A percentile compares a stretch with the other conserved stretches of the same genome.
phyloP scores from a whole-genome alignment of 495 filamentous ascomycete genomes.

The Patellaria atrata region DNA sequence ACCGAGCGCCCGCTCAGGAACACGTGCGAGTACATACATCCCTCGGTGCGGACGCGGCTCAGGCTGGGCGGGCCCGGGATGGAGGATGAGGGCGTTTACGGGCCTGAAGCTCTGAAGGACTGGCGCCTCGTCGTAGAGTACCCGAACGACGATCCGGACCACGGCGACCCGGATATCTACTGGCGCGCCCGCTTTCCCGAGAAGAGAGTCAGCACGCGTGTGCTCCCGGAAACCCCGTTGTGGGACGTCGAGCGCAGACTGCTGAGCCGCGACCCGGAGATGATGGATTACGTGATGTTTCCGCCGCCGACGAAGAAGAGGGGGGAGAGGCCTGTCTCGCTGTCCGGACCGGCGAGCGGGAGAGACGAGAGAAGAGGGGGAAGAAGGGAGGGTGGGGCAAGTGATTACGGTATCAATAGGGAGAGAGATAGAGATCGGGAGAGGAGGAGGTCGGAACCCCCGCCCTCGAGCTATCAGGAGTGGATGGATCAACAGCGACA shows the following conservation, averaged over 20 bases:
- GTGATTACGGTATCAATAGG: no score
- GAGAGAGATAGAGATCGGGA: no score
- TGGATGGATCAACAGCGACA: no score
- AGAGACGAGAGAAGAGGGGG: not conserved
- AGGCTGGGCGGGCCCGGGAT: constrained; percentile 40
- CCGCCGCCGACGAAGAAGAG: constrained; percentile 15
- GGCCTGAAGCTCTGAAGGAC: constrained; percentile 33
- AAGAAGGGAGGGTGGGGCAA: not conserved
- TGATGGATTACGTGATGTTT: constrained; percentile 22
- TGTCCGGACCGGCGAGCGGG: no score
- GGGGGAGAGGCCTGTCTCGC: no score
- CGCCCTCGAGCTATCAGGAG: no score
- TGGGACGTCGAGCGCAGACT: constrained; percentile 25
- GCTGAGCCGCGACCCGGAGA: constrained; percentile 22
- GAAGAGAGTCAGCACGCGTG: constrained; percentile 12
- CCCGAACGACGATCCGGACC: constrained; percentile 8
- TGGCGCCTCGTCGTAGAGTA: constrained; percentile 31
- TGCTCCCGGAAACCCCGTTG: constrained; percentile 27
- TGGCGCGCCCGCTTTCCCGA: constrained; percentile 21
- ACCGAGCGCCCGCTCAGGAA: constrained; percentile 35
- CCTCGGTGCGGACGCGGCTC: constrained; percentile 42
- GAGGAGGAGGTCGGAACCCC: no score
- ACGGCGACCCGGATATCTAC: constrained; percentile 20
- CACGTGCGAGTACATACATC: constrained; percentile 53
- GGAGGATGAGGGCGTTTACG: constrained; percentile 40